These are phyloP conservation scores for Cyberlindnera galapagoensis DNA, from an alignment of 805 yeast genomes.

Conservation along the genomic window DNA sequence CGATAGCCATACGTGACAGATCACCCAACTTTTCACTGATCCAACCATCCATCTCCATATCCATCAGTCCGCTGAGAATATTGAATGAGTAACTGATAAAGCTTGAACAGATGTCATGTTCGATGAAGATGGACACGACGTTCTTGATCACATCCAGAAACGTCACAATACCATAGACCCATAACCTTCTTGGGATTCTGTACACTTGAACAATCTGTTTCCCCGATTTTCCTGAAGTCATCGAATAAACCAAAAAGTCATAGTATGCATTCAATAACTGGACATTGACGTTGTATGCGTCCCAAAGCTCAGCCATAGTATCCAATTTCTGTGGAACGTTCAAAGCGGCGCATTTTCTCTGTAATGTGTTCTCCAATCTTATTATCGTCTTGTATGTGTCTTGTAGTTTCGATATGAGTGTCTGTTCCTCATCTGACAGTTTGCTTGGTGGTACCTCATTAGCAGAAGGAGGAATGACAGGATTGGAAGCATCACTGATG, in stretches of 20 bases:
- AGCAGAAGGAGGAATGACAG: conserved; percentile 2
- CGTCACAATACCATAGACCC: conserved; percentile 85
- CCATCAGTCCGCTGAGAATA: conserved; percentile 34
- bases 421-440: conserved; percentile 52
- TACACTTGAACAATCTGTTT: conserved; percentile 71
- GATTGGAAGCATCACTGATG: conserved; percentile 11
- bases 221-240: conserved; percentile 71
- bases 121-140: conserved; percentile 64
- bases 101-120: conserved; percentile 72
- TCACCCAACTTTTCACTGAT: conserved; percentile 75
- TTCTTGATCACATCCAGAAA: conserved; percentile 72
- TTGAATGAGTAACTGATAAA: conserved; percentile 68
- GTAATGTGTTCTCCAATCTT: conserved; percentile 60
- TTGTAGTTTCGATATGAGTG: conserved; percentile 61
- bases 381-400: conserved; percentile 69
- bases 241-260: conserved; percentile 64
- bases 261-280: conserved; percentile 64
- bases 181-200: conserved; percentile 70
- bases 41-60: conserved; percentile 45
- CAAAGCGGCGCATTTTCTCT: conserved; percentile 59
- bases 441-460: conserved; percentile 4
- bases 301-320: conserved; percentile 62
- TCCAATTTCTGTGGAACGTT: conserved; percentile 47
- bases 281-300: conserved; percentile 60
- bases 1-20: conserved; percentile 81